phyloP scores from a whole-genome alignment of 176 grass and related monocot genomes.

The Dactylis glomerata region DNA sequence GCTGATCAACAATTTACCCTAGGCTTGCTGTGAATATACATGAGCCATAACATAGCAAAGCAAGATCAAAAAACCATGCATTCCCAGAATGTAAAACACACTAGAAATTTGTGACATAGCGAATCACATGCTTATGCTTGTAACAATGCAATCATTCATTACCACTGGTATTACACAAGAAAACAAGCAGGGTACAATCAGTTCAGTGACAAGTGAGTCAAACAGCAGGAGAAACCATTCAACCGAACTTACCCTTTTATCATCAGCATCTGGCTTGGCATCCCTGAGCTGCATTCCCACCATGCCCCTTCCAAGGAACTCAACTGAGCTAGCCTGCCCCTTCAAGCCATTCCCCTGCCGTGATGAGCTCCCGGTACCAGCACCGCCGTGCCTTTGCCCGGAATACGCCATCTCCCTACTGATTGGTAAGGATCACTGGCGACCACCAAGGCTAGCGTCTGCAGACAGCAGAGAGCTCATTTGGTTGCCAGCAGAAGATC shows the following conservation, averaged over 20 bases:
- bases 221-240: not conserved
- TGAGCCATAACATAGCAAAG: not conserved
- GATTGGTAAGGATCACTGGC: not conserved
- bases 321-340: conserved; percentile 56
- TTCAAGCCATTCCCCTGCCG: conserved; percentile 48
- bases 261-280: conserved; percentile 50
- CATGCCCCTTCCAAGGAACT: conserved; percentile 83
- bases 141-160: not conserved
- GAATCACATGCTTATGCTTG: not conserved
- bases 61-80: not conserved
- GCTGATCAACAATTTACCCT: not conserved
- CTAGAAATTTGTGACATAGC: too few relatives aligned
- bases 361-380: conserved; percentile 59
- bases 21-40: not conserved
- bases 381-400: conserved; percentile 46
- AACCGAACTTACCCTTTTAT: conserved; percentile 55
- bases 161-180: not conserved
- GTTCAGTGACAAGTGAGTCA: conserved; percentile 11
- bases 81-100: not conserved
- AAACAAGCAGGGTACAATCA: not conserved
- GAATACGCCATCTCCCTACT: conserved; percentile 47
- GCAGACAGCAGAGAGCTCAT: not conserved
- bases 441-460: conserved; percentile 3
- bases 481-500: conserved; percentile 5
- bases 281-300: conserved; percentile 74